Evolutionary conservation across 176 grass and related monocot genomes (phyloP).

Genomic region (Zea mays): DNA sequence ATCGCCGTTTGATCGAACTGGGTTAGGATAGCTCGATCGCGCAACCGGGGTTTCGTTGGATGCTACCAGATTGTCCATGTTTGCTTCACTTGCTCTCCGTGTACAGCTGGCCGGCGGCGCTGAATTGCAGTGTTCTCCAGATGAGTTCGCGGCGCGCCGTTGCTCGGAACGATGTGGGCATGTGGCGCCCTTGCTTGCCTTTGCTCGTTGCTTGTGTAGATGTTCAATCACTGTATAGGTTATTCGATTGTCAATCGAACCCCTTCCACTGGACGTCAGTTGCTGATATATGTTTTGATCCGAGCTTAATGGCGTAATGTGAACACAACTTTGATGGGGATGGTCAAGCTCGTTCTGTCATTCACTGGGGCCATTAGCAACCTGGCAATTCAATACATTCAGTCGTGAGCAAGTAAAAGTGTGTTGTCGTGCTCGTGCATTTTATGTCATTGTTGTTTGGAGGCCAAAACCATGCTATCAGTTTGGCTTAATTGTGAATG

Average conservation of each 20-base stretch:
- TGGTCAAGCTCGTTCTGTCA: not conserved
- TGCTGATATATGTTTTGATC: not conserved
- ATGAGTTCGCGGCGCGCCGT: not conserved
- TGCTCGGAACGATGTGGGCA: constrained; percentile 1
- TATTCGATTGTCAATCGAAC: not conserved
- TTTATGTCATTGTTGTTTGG: not conserved
- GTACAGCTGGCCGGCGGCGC: not conserved
- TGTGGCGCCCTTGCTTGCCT: constrained; percentile 1
- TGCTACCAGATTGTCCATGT: not conserved
- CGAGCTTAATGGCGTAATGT: not conserved
- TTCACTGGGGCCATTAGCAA: not conserved
- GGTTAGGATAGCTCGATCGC: constrained; percentile 30
- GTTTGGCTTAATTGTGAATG: not conserved
- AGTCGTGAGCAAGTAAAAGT: not conserved
- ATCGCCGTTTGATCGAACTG: constrained; percentile 5
- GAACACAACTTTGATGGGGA: not conserved
- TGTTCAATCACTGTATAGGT: not conserved
- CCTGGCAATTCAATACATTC: not conserved
- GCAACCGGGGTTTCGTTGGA: not conserved
- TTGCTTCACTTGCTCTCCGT: not conserved
- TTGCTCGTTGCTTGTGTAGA: not conserved
- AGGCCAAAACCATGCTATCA: not conserved
- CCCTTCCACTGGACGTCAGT: not conserved
- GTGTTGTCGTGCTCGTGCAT: not conserved
- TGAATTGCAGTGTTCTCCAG: not conserved